Percentiles rank a stretch among this genome's conserved stretches.
phyloP scores from a whole-genome alignment of 139 green algal genomes.

The Tetradesmus obliquus region DNA sequence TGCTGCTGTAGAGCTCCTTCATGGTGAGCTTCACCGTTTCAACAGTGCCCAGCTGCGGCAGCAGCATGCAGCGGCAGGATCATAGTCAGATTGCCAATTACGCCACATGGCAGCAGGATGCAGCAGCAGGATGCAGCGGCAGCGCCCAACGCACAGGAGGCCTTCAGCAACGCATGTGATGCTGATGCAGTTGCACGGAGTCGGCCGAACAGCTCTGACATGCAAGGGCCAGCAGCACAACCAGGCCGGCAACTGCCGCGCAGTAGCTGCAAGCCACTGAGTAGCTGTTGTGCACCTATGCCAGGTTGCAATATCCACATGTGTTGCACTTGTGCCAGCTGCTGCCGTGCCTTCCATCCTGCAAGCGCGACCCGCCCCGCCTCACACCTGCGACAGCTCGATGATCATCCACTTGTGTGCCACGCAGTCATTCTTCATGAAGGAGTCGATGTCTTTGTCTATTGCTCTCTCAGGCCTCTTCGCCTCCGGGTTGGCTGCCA shows the following conservation, averaged over 20 bases:
- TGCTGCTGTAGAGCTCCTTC: constrained; percentile 88
- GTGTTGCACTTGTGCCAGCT: neutral
- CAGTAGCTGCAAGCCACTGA: too few relatives aligned
- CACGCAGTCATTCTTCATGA: constrained; percentile 85
- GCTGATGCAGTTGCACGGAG: neutral
- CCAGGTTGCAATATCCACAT: too few relatives aligned
- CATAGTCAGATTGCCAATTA: neutral
- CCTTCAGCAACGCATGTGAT: too few relatives aligned
- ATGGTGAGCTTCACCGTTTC: constrained; percentile 74
- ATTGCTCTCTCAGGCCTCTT: constrained; percentile 74
- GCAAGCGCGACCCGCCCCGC: neutral
- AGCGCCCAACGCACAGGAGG: neutral
- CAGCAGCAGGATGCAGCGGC: neutral
- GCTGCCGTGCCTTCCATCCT: neutral
- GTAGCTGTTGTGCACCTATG: too few relatives aligned
- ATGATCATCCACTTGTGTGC: constrained; percentile 84
- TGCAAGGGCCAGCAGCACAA: neutral
- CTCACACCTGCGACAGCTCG: constrained; percentile 81
- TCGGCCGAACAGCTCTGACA: neutral
- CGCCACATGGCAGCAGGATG: neutral
- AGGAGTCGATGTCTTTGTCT: constrained; percentile 87
- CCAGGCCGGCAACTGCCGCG: too few relatives aligned
- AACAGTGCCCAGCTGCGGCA: constrained; percentile 63
- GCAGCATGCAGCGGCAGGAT: neutral
- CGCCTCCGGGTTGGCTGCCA: constrained; percentile 86